Percentiles rank a stretch among this genome's conserved stretches.
Conservation (phyloP, 2,329 filamentous ascomycete genomes). For the Neonectria sp. region DNA sequence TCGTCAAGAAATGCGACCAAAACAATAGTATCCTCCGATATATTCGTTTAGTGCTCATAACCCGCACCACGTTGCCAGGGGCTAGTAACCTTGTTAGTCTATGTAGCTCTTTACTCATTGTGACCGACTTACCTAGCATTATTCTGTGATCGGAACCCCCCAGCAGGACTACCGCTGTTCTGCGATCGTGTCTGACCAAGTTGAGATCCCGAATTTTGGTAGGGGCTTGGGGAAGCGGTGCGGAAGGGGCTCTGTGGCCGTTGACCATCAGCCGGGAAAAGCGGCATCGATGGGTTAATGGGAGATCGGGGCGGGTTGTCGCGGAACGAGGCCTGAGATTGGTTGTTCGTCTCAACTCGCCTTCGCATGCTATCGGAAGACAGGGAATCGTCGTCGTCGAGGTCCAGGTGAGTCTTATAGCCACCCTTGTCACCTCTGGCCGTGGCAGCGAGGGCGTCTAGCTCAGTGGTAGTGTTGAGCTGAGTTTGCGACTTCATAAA, state of each 20-base stretch:
- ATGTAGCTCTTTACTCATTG: background rate
- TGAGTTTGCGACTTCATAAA: constrained; percentile 98
- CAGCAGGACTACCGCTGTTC: constrained; percentile 53
- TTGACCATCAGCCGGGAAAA: constrained; percentile 57
- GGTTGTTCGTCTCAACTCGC: constrained; percentile 51
- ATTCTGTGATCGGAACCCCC: constrained; percentile 55
- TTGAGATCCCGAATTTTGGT: constrained; percentile 49
- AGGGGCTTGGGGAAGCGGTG: constrained; percentile 54
- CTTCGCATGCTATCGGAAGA: constrained; percentile 57
- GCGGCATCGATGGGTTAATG: constrained; percentile 59
- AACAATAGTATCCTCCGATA: constrained; percentile 28
- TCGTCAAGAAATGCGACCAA: constrained; percentile 35
- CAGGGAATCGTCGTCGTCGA: constrained; percentile 60
- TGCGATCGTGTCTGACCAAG: constrained; percentile 52
- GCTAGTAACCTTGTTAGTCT: constrained; percentile 47
- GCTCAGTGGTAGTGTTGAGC: constrained; percentile 82
- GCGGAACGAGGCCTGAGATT: constrained; percentile 52
- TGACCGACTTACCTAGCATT: constrained; percentile 54
- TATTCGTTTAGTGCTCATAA: constrained; percentile 55
- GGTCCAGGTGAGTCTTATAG: constrained; percentile 61
- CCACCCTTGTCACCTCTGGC: constrained; percentile 85
- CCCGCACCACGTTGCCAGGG: constrained; percentile 64
- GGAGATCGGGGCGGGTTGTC: constrained; percentile 55
- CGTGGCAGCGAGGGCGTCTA: constrained; percentile 90
- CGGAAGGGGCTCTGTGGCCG: constrained; percentile 56